Base-by-base conservation (phyloP, 345 rosid genomes). In the Nephelium lappaceum region DNA sequence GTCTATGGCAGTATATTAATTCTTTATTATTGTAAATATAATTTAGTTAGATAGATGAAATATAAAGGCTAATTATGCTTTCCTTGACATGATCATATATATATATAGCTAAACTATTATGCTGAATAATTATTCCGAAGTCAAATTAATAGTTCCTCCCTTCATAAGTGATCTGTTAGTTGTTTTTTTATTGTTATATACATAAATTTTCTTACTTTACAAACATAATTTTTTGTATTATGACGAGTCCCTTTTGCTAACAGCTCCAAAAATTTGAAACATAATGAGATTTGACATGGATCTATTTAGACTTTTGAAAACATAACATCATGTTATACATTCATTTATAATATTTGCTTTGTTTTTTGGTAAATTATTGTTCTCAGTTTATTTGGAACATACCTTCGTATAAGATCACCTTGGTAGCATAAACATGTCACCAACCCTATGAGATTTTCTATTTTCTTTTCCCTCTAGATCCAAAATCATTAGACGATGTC, bases 21-120 rank as follows among this genome's bases (percentile, higher is more conserved):
- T 57, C 62, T 57, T 6, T 6, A n/a, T 57, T 8, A 57, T 16
- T 57, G 62, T 6, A 18, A 6, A 57, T 57, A 16, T n/a, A 57
- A 57, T 18, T 19, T 18, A n/a, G 2, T 19, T 19, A n/a, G 12
- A 43, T 8, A 74, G 42, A 27, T 8, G 71, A 65, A 64, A 47
- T 24, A 7, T 27, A 31, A 36, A 49, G 27, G 49, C 45, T 64
- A 27, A 64, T 65, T 47, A 65, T 19, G 71, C 58, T 66, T 51
- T 18, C 15, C 19, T n/a, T 67, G 10, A 76, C 15, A 67, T 14
- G 79, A 67, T 76, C 25, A 65, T 36, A 6, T 57, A 57, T 31
- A 27, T 27, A 31, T 49, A 14, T 49, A 63, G 27, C 16, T 64
- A 1, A 24, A 45, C 58, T 16, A 74, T 23, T 41, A 43, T 61